A percentile compares a stretch with the other conserved stretches of the same genome.
Evolutionary conservation across 352 stramenopile genomes (phyloP).

Genomic region (Pseudoperonospora humuli): DNA sequence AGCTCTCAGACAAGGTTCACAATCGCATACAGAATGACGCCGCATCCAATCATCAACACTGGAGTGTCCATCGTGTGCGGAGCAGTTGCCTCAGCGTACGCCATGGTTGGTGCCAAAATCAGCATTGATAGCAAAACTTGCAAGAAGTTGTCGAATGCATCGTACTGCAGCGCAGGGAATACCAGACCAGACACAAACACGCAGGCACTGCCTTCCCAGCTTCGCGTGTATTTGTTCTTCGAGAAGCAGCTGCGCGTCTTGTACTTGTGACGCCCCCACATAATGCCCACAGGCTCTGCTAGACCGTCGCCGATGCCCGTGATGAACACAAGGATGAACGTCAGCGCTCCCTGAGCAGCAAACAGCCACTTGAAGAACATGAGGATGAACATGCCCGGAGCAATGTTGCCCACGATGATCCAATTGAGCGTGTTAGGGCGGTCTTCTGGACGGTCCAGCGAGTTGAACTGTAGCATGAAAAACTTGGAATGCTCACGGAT

Average conservation of each 20-base stretch:
- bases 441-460: conserved; percentile 75
- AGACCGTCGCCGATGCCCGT: conserved; percentile 71
- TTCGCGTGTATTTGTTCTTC: conserved; percentile 79
- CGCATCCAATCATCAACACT: conserved; percentile 75
- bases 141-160: conserved; percentile 68
- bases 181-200: conserved; percentile 74
- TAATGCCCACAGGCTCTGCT: conserved; percentile 70
- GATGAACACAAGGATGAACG: conserved; percentile 79
- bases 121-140: conserved; percentile 73
- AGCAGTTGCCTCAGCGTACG: conserved; percentile 74
- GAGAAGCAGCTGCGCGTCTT: conserved; percentile 78
- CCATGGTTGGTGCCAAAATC: conserved; percentile 70
- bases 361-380: conserved; percentile 86
- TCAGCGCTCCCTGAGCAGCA: conserved; percentile 38
- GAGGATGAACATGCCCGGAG: conserved; percentile 63
- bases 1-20: conserved; percentile 35
- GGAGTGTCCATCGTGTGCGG: conserved; percentile 84
- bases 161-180: conserved; percentile 71
- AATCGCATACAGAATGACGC: conserved; percentile 66
- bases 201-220: conserved; percentile 73
- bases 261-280: conserved; percentile 81
- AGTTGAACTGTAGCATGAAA: conserved; percentile 88
- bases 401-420: conserved; percentile 74
- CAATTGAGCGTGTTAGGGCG: conserved; percentile 81
- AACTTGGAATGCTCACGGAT: conserved; percentile 71